Evolutionary conservation across 2,329 filamentous ascomycete species (phyloP), one percentile per base, ranked within the genome.

Genomic region (Apiospora koreana): DNA sequence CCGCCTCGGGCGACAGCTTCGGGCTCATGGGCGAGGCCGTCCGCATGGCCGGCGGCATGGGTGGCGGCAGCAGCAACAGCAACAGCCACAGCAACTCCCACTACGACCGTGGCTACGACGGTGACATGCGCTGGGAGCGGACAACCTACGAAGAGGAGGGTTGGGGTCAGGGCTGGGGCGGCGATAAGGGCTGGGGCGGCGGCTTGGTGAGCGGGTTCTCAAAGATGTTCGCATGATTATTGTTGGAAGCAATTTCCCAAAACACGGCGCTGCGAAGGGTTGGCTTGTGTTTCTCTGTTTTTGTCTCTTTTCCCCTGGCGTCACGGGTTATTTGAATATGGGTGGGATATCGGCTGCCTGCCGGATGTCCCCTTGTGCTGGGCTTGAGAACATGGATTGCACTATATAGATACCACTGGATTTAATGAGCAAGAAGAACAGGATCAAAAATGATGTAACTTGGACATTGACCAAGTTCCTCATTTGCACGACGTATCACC

Each of bases 1-100:
- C 86, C 65, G 84, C 84, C 65, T 78, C 81, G 2, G 85, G 86
- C 65, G 84, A 84, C 73, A 80, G 82, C 65, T 74, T 84, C 41
- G 86, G 87, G 21, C 79, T 88, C 41, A 83, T 89, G 48, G 82
- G 85, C 72, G 87, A 89, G 76, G 87, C 87, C 58, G 82, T 89
- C 69, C 83, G 84, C 75, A 86, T 89, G 84, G 86, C 86, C 6
- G 80, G 80, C 45, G 81, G 78, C 58, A 72, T 77, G 65, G 76
- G 77, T 45, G 72, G 74, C 14, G 72, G 77, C 42, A 73, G 74
- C 23, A 73, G 75, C 25, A 73, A 73, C 43, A 43, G 50, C 50
- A 31, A 8, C 50, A 58, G 41, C 41, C 71, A 75, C 35, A 71
- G 72, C 42, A 71, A 68, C 45, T 77, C 79, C 21, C 73, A 74